phyloP scores from a whole-genome alignment of 139 green algal genomes.

The Chara braunii region DNA sequence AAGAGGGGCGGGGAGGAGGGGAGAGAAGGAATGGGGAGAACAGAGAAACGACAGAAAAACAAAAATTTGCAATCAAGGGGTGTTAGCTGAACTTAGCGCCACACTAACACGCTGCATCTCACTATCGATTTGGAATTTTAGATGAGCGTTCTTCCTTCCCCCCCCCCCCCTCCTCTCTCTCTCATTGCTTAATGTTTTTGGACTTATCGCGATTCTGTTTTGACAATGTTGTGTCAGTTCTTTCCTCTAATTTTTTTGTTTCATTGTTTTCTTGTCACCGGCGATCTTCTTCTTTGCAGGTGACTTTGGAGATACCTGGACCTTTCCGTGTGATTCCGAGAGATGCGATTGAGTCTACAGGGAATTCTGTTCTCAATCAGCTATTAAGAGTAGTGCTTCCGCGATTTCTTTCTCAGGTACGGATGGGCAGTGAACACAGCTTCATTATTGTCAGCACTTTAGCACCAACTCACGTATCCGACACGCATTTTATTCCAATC shows the following conservation, averaged over 20 bases:
- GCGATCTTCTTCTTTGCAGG: slow-evolving; percentile 18
- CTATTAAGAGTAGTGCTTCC: slow-evolving; percentile 18
- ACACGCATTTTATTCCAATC: neutral
- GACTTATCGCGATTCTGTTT: neutral
- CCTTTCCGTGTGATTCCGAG: slow-evolving; percentile 15
- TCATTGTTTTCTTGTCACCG: neutral
- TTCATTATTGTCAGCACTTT: slow-evolving; percentile 9
- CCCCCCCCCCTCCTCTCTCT: neutral
- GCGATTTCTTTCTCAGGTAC: slow-evolving; percentile 30
- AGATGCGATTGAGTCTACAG: slow-evolving; percentile 20
- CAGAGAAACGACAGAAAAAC: no score
- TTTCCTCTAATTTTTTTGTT: slow-evolving; percentile 5
- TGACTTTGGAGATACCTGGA: slow-evolving; percentile 16
- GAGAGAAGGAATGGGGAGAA: no score
- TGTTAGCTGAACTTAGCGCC: no score
- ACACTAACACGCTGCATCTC: no score
- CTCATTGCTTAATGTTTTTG: slow-evolving; percentile 4
- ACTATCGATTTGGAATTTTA: no score
- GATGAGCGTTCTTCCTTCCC: neutral
- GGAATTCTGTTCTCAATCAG: slow-evolving; percentile 18
- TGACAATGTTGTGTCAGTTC: neutral
- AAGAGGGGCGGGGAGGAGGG: no score
- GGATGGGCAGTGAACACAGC: neutral
- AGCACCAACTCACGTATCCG: neutral
- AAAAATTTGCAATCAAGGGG: no score